Percentiles rank a stretch among this genome's conserved stretches.
Conservation (phyloP, 441 rosid genomes). For the Geranium incanum region DNA sequence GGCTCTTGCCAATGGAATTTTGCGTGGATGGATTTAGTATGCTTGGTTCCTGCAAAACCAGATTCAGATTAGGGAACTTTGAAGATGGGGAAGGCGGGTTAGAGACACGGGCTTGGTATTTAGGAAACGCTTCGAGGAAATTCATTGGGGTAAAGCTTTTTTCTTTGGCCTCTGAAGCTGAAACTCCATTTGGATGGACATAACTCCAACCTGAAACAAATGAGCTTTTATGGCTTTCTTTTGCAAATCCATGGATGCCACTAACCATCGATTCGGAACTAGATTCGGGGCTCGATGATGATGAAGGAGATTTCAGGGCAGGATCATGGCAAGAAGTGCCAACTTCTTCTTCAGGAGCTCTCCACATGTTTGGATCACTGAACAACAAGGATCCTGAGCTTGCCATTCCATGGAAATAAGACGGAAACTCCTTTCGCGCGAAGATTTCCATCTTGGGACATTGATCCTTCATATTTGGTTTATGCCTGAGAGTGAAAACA, state of each 20-base stretch:
- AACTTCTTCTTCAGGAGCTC: slow-evolving; percentile 5
- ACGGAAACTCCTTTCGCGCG: slow-evolving; percentile 20
- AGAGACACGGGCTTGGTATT: slow-evolving; percentile 21
- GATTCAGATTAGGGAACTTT: slow-evolving; percentile 44
- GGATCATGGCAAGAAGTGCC: not conserved
- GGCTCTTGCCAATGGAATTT: slow-evolving; percentile 21
- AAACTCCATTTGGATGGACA: slow-evolving; percentile 10
- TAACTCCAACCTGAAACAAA: slow-evolving; percentile 33
- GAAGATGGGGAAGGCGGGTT: slow-evolving; percentile 37
- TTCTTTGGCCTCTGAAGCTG: too few species aligned
- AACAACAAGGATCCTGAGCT: slow-evolving; percentile 22
- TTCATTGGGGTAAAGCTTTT: slow-evolving; percentile 40
- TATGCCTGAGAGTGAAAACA: slow-evolving; percentile 9
- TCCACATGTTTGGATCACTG: slow-evolving; percentile 41
- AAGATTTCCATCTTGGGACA: slow-evolving; percentile 4
- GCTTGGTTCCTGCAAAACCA: slow-evolving; percentile 31
- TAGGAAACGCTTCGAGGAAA: slow-evolving; percentile 49
- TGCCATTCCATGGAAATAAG: slow-evolving; percentile 27
- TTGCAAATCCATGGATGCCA: too few species aligned
- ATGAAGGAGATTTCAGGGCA: slow-evolving; percentile 24
- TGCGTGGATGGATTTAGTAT: too few species aligned
- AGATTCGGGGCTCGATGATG: not conserved
- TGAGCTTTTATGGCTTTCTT: not conserved
- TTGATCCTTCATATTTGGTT: slow-evolving; percentile 34
- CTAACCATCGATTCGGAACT: too few species aligned